Percentiles rank a stretch among this genome's conserved stretches.
Evolutionary conservation across 148 eudicot species (phyloP).

Genomic region (Rhododendron vialii): DNA sequence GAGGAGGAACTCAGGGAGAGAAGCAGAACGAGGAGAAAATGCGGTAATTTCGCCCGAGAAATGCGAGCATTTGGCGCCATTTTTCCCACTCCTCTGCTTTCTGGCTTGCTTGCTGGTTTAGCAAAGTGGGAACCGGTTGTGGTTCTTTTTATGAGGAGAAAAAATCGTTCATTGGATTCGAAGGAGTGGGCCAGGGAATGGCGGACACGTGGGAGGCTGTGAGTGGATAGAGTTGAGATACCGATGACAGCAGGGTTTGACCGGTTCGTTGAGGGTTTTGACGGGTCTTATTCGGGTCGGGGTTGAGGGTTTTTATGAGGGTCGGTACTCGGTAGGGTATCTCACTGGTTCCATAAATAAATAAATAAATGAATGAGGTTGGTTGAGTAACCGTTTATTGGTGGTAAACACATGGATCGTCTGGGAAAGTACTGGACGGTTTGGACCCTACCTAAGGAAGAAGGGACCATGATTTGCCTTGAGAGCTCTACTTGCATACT

Average conservation of each 20-base stretch:
- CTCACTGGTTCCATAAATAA: neutral
- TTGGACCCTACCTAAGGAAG: neutral
- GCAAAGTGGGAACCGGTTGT: neutral
- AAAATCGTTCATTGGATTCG: constrained; percentile 39
- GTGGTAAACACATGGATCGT: constrained; percentile 13
- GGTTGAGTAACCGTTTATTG: constrained; percentile 7
- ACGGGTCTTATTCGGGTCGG: neutral
- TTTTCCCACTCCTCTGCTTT: neutral
- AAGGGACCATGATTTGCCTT: neutral
- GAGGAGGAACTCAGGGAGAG: constrained; percentile 2
- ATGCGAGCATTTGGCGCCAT: constrained; percentile 42
- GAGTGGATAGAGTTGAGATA: constrained; percentile 23
- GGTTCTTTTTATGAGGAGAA: constrained; percentile 8
- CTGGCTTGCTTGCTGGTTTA: neutral
- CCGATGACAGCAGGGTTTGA: constrained; percentile 25
- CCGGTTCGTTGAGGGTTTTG: neutral
- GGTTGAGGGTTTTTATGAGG: neutral
- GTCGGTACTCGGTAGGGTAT: neutral
- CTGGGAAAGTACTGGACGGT: neutral
- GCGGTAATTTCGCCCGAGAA: constrained; percentile 16
- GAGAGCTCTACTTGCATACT: neutral
- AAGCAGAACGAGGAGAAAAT: constrained; percentile 16
- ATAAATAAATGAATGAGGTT: neutral
- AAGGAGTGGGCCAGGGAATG: constrained; percentile 7
- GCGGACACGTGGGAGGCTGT: constrained; percentile 23